A percentile compares a stretch with the other conserved stretches of the same genome.
Evolutionary conservation across 2,329 filamentous ascomycete genomes (phyloP).

Genomic region (Colletotrichum eleusines): DNA sequence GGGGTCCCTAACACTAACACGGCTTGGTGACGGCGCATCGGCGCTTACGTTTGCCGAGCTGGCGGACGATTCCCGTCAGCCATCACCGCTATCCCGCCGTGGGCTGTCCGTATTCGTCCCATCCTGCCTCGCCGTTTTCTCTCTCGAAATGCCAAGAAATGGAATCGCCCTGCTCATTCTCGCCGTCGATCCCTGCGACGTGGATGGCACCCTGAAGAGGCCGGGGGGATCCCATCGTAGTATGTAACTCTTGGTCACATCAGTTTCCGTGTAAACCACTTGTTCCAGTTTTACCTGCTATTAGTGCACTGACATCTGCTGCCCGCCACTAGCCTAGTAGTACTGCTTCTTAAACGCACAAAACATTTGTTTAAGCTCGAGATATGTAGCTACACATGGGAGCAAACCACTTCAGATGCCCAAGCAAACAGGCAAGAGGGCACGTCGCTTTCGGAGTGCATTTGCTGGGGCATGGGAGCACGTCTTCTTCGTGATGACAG

Average conservation of each 20-base stretch:
- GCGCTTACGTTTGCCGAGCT: slow-evolving; percentile 29
- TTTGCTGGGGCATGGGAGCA: too few species aligned
- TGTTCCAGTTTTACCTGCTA: neutral
- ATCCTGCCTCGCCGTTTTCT: neutral
- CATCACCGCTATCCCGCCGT: neutral
- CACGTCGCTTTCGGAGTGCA: too few species aligned
- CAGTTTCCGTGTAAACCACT: neutral
- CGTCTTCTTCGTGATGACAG: neutral
- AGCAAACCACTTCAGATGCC: neutral
- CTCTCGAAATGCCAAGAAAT: too few species aligned
- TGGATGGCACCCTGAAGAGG: neutral
- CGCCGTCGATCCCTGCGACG: neutral
- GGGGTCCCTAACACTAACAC: neutral
- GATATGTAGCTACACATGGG: neutral
- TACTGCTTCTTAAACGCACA: too few species aligned
- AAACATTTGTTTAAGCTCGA: too few species aligned
- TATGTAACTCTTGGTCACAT: neutral
- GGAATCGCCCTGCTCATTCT: too few species aligned
- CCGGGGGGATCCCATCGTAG: neutral
- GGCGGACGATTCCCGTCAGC: neutral
- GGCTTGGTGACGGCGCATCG: slow-evolving; percentile 22
- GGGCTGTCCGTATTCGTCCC: neutral
- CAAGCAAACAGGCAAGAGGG: neutral
- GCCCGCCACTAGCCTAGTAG: neutral
- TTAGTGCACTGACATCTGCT: neutral